Conservation (phyloP, 164 flowering plant genomes). For the Platanus orientalis region DNA sequence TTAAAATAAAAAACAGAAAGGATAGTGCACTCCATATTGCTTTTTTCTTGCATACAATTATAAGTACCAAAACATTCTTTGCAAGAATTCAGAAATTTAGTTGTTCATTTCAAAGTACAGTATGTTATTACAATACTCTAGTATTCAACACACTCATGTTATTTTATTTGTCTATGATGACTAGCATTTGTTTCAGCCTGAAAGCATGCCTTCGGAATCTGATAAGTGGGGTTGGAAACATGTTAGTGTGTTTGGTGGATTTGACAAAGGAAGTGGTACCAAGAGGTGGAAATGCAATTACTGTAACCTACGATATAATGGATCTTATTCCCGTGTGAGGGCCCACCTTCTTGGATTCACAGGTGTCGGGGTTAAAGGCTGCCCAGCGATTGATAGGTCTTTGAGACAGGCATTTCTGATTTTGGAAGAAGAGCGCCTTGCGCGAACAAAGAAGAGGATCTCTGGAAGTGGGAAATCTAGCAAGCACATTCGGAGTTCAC, state of each 20-base stretch:
- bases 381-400: constrained; percentile 37
- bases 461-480: constrained; percentile 23
- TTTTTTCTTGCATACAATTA: no score
- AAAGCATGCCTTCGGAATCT: constrained; percentile 33
- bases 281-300: constrained; percentile 45
- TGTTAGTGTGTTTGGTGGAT: constrained; percentile 39
- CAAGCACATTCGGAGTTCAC: constrained; percentile 23
- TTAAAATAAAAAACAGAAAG: no score
- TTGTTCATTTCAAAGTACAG: no score
- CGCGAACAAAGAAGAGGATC: constrained; percentile 29
- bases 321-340: constrained; percentile 45
- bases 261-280: constrained; percentile 39
- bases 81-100: no score
- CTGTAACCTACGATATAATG: constrained; percentile 38
- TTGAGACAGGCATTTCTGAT: constrained; percentile 35
- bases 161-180: no score
- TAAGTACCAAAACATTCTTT: no score
- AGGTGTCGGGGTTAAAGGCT: constrained; percentile 41
- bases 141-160: no score
- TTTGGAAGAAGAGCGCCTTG: constrained; percentile 32
- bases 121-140: no score
- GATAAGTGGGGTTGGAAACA: constrained; percentile 49
- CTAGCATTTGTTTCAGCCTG: no score
- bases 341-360: constrained; percentile 46
- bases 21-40: no score